Conservation (phyloP, 352 stramenopile genomes). For the Pythium brachiatum region DNA sequence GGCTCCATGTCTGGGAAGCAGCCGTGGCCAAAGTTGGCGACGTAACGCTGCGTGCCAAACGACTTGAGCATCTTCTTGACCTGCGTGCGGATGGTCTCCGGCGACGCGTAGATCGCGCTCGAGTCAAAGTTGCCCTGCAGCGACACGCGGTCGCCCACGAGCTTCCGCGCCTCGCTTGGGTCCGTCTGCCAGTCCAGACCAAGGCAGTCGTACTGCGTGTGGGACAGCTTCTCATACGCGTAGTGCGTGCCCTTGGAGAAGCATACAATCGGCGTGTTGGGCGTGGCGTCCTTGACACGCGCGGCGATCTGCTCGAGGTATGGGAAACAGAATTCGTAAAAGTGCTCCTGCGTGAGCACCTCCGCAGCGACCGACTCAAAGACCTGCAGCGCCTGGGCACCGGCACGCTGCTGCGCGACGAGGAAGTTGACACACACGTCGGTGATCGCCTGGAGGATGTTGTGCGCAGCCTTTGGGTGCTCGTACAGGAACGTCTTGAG, state of each 20-base stretch:
- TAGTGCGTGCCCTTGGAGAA: constrained; percentile 88
- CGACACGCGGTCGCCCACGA: constrained; percentile 65
- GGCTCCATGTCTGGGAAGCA: constrained; percentile 96
- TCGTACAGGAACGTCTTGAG: constrained; percentile 95
- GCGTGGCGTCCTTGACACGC: constrained; percentile 68
- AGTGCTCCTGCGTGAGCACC: constrained; percentile 93
- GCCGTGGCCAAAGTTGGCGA: constrained; percentile 98
- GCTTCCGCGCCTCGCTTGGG: constrained; percentile 78
- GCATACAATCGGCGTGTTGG: constrained; percentile 70
- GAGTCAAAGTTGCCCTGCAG: constrained; percentile 95
- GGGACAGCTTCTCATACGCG: constrained; percentile 62
- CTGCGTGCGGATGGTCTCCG: constrained; percentile 81
- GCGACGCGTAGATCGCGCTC: constrained; percentile 81
- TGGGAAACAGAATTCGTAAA: constrained; percentile 94
- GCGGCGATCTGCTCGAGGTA: constrained; percentile 83
- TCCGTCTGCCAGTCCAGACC: constrained; percentile 94
- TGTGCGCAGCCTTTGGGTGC: constrained; percentile 89
- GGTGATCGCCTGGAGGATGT: constrained; percentile 92
- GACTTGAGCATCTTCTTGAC: constrained; percentile 93
- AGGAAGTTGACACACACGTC: constrained; percentile 96
- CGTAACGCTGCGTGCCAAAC: constrained; percentile 94
- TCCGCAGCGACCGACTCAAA: constrained; percentile 97
- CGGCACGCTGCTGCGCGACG: constrained; percentile 90
- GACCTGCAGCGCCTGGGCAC: constrained; percentile 94
- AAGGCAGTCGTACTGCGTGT: constrained; percentile 94